Conservation (phyloP, 2,329 filamentous ascomycete genomes). For the Calycina herbarum region DNA sequence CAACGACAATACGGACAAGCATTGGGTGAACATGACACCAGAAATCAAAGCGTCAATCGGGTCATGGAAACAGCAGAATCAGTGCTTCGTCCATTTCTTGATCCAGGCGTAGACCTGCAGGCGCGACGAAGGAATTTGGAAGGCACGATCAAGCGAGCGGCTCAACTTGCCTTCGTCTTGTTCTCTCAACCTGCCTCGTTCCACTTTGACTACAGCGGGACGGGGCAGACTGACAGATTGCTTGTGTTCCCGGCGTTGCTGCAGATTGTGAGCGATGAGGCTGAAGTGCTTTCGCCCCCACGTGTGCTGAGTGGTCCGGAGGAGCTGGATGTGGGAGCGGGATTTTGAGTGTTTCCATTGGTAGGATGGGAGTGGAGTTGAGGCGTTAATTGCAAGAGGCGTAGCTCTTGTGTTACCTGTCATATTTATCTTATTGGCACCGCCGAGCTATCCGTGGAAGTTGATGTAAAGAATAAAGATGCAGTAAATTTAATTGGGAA, state of each 20-base stretch:
- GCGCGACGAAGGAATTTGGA: constrained; percentile 19
- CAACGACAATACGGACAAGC: constrained; percentile 18
- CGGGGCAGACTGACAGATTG: constrained; percentile 10
- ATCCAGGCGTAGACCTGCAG: constrained; percentile 5
- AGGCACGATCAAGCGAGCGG: constrained; percentile 20
- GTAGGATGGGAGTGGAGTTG: background rate
- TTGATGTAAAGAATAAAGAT: too few relatives aligned
- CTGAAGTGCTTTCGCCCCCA: constrained; percentile 15
- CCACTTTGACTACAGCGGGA: constrained; percentile 11
- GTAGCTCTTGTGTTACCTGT: background rate
- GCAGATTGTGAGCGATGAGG: constrained; percentile 21
- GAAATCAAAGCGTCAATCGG: constrained; percentile 11
- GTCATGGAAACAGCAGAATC: constrained; percentile 14
- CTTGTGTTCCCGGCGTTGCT: constrained; percentile 23
- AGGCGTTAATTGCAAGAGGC: background rate
- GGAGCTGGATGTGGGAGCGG: constrained; percentile 11
- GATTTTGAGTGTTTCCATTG: constrained; percentile 4
- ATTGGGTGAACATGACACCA: constrained; percentile 13
- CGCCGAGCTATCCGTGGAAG: too few relatives aligned
- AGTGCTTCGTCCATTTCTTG: constrained; percentile 20
- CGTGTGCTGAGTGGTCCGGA: constrained; percentile 18
- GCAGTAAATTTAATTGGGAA: too few relatives aligned
- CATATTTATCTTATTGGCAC: too few relatives aligned
- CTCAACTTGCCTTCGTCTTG: constrained; percentile 24
- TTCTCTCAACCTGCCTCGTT: constrained; percentile 23